A percentile compares a stretch with the other conserved stretches of the same genome.
Evolutionary conservation across 495 filamentous ascomycete genomes (phyloP).

Genomic region (Recurvomyces mirabilis): DNA sequence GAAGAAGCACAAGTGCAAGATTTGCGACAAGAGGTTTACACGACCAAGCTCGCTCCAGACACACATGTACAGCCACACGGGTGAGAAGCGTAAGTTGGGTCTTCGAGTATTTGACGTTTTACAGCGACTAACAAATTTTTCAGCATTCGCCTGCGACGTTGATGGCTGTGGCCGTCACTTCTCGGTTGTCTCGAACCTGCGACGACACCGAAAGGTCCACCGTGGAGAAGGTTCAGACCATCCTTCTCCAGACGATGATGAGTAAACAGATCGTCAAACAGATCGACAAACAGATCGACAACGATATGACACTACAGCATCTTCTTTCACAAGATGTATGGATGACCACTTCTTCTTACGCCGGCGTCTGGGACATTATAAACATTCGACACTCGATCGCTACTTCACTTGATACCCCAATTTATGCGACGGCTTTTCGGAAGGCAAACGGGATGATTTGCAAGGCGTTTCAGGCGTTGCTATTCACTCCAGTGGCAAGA

Average conservation of each 20-base stretch:
- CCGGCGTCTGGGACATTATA: background rate
- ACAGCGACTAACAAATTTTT: constrained; percentile 30
- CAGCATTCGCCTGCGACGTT: constrained; percentile 88
- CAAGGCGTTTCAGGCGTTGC: too few relatives aligned
- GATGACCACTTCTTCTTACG: too few relatives aligned
- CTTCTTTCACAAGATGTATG: too few relatives aligned
- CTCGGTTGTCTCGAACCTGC: constrained; percentile 93
- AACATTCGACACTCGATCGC: background rate
- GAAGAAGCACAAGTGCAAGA: constrained; percentile 99
- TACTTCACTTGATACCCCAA: constrained; percentile 16
- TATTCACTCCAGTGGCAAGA: too few relatives aligned
- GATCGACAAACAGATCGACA: background rate
- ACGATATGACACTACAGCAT: background rate
- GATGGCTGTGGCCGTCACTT: constrained; percentile 94
- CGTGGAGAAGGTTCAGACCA: constrained; percentile 56
- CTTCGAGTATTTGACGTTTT: background rate
- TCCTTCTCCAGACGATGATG: constrained; percentile 31
- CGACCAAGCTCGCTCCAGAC: constrained; percentile 92
- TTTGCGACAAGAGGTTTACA: constrained; percentile 98
- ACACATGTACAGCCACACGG: constrained; percentile 98
- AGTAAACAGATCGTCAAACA: constrained; percentile 1
- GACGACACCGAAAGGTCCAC: constrained; percentile 93
- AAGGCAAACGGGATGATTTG: too few relatives aligned
- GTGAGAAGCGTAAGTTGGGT: constrained; percentile 83
- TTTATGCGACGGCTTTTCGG: background rate